phyloP scores from a whole-genome alignment of 192 early-diverging fungal species.

The Backusella westeae region DNA sequence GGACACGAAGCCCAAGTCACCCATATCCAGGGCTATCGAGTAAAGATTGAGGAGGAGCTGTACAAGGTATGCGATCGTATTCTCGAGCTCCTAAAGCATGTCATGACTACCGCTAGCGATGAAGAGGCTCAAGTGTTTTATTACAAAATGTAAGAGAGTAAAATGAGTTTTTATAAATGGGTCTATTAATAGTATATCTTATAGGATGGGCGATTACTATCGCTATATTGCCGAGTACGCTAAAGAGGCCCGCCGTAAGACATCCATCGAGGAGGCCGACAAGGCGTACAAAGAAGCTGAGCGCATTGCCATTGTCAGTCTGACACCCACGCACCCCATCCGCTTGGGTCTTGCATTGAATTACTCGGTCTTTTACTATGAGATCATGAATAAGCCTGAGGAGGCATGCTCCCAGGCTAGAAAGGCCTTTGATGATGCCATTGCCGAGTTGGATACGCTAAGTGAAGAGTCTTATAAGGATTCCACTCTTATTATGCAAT shows the following conservation, averaged over 20 bases:
- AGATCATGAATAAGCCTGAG: constrained; percentile 96
- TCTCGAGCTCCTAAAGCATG: constrained; percentile 78
- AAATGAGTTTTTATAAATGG: background rate
- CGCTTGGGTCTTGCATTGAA: constrained; percentile 94
- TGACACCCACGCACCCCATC: constrained; percentile 94
- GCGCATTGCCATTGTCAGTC: constrained; percentile 70
- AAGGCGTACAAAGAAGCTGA: constrained; percentile 89
- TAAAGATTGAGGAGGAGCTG: constrained; percentile 91
- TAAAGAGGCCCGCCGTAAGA: constrained; percentile 72
- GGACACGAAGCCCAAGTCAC: constrained; percentile 87
- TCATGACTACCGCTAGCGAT: constrained; percentile 84
- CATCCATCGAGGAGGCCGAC: constrained; percentile 74
- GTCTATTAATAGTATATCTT: background rate
- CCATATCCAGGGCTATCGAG: constrained; percentile 86
- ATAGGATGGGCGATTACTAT: constrained; percentile 91
- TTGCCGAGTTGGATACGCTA: constrained; percentile 90
- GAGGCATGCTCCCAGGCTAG: constrained; percentile 92
- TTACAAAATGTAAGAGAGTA: constrained; percentile 81
- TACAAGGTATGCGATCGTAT: constrained; percentile 90
- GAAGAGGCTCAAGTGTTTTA: constrained; percentile 97
- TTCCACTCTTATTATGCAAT: constrained; percentile 97
- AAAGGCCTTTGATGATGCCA: constrained; percentile 94
- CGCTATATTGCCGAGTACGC: constrained; percentile 96
- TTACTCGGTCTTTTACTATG: constrained; percentile 99
- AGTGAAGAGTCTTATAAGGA: constrained; percentile 97